Evolutionary conservation across 306 rosid species (phyloP), one percentile per base, ranked within the genome.

Genomic region (Pterocarpus macrocarpus): DNA sequence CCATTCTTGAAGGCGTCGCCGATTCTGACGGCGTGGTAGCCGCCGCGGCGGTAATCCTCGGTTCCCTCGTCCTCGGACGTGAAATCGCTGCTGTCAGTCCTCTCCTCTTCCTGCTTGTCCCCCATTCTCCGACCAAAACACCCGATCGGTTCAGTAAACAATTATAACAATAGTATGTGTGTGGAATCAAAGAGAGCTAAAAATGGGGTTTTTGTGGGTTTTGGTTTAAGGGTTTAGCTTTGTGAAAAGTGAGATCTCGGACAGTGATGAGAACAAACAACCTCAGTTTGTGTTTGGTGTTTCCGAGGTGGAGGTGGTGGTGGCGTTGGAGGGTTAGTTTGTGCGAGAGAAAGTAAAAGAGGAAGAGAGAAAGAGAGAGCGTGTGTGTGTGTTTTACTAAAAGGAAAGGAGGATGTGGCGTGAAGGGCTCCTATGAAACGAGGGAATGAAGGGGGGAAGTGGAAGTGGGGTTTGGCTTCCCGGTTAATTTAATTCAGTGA

Each of bases 11-110:
- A 92, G 47, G 92, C 45, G 64, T 95, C 98, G 67, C 95, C 95
- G 88, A 95, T 78, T 84, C 94, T 87, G 50, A 95, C 95, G 0
- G 98, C 94, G 88, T 93, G 99, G 90, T 92, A 95, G 5, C 99
- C 99, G 56, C 97, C 99, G 32, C 99, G 95, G 15, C 97, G 83
- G 87, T 95, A 95, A 76, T 95, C 97, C 78, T 95, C 99, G 15
- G 94, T 88, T n/a, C 99, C 97, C 85, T 95, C 99, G 75, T 95
- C 99, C 84, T 93, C 99, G 69, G 97, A 95, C 56, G 97, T 90
- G 94, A 85, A 91, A 82, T 95, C 99, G 85, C 94, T 89, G 92
- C 96, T 93, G 71, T 90, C 92, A 58, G 82, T 80, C 39, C 65
- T 81, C 84, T 89, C 90, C 43, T 85, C 90, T 38, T 84, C 89